Percentiles rank a stretch among this genome's conserved stretches.
Evolutionary conservation across 148 eudicot species (phyloP).

Genomic region (Spergularia bocconei): DNA sequence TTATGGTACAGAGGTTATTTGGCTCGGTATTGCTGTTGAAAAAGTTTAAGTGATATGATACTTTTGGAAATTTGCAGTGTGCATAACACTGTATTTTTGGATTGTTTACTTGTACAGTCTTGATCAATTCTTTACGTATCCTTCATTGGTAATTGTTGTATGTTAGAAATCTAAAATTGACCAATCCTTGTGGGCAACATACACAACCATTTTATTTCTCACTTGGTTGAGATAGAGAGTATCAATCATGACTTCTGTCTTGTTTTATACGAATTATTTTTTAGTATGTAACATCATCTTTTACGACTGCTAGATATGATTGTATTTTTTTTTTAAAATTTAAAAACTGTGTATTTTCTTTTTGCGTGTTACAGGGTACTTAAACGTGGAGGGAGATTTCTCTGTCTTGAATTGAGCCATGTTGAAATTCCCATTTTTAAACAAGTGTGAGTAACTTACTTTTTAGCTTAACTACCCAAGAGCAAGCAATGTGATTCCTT

Average conservation of each 20-base stretch:
- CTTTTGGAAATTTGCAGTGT: neutral
- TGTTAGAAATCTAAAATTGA: too few relatives aligned
- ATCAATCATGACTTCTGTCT: neutral
- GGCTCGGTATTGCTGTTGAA: neutral
- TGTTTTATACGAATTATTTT: neutral
- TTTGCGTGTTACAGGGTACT: constrained; percentile 62
- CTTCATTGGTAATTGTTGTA: too few relatives aligned
- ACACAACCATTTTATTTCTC: too few relatives aligned
- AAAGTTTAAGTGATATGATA: neutral
- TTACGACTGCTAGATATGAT: neutral
- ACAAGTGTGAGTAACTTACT: constrained; percentile 61
- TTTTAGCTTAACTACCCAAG: neutral
- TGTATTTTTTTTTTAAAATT: neutral
- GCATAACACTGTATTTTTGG: neutral
- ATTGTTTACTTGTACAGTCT: neutral
- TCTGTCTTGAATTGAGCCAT: constrained; percentile 97
- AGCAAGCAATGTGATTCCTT: neutral
- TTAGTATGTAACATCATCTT: neutral
- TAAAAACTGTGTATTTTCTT: constrained; percentile 8
- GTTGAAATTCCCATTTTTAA: constrained; percentile 76
- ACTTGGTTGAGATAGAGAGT: neutral
- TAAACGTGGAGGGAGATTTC: constrained; percentile 88
- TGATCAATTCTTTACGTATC: too few relatives aligned
- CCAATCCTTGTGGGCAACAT: too few relatives aligned
- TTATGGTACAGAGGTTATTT: neutral